Base-by-base conservation (phyloP, 2,329 filamentous ascomycete genomes). In the Colletotrichum orchidophilum region DNA sequence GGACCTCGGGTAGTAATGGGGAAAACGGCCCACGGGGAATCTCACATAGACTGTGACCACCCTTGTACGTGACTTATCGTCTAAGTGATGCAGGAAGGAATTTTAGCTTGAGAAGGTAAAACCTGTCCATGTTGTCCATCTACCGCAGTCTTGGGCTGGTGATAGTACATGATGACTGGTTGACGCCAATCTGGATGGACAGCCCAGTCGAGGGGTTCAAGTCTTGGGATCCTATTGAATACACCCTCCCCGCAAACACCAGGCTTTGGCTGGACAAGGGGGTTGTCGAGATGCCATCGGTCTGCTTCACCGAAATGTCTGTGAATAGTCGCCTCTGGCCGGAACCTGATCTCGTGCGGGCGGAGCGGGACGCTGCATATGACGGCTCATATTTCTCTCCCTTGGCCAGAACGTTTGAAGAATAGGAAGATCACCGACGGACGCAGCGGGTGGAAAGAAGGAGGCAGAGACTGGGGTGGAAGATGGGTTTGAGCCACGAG, bases 341-440 rank as follows among this genome's bases (percentile, higher is more conserved):
- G 35, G 29, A 29, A 15, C 33, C 31, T n/a, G 39, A 24, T n/a
- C 15, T 18, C 50, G 52, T 49, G 29, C 50, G 11, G 52, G 52
- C 39, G 24, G 24, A 57, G 35, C 42, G 68, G 68, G 42, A 18
- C 21, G 24, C 58, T 49, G 68, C 68, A 71, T 59, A 46, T 63
- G 63, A 71, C 35, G 61, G 18, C 9, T 67, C 67, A 67, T 9
- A 31, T 26, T 57, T 31, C 18, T 46, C n/a, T n/a, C 21, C 21
- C 39, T 46, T 46, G 33, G 12, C 33, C 13, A 6, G 46, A 33
- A 52, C n/a, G 18, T 9, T 31, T 50, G 5, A 24, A 50, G 42
- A 50, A 46, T n/a, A 26, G 27, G 21, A 21, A 50, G 39, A 35
- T 12, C 5, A 31, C 7, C 8, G n/a, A 52, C 42, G 21, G 27